A percentile compares a stretch with the other conserved stretches of the same genome.
Conservation (phyloP, 129 eudicot species). For the Gnaphalium uliginosum region DNA sequence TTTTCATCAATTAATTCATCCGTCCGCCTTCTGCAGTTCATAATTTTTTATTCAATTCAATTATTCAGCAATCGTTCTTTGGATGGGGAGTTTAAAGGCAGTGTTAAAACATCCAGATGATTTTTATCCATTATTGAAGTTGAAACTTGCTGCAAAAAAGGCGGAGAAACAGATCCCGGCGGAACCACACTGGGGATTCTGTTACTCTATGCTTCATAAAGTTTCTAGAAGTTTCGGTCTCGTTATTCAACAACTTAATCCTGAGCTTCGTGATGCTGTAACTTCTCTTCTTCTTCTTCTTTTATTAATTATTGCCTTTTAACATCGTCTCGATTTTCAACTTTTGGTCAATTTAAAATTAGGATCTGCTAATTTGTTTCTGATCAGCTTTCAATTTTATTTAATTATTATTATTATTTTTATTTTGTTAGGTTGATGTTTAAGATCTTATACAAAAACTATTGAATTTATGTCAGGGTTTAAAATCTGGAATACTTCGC, state of each 20-base stretch:
- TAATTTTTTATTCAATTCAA: neutral
- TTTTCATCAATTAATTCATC: too few relatives aligned
- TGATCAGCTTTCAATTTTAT: neutral
- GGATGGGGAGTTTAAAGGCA: constrained; percentile 80
- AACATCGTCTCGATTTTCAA: neutral
- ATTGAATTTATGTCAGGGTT: neutral
- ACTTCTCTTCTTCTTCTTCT: neutral
- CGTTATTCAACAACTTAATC: constrained; percentile 88
- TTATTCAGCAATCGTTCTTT: neutral
- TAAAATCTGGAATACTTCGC: too few relatives aligned
- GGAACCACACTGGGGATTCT: constrained; percentile 93
- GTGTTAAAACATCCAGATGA: constrained; percentile 87
- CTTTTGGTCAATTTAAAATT: neutral
- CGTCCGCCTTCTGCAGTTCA: neutral
- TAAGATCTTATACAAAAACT: neutral
- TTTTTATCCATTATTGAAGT: constrained; percentile 71
- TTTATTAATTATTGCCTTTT: neutral
- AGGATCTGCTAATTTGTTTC: neutral
- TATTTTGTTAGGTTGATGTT: neutral
- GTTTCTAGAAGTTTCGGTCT: constrained; percentile 93
- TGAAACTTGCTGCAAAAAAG: constrained; percentile 67
- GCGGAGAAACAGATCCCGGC: constrained; percentile 95
- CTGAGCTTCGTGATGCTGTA: constrained; percentile 92
- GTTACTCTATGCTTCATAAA: constrained; percentile 89
- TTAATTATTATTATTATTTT: neutral